Conservation (phyloP, 495 filamentous ascomycete genomes). For the Penicillium angulare region DNA sequence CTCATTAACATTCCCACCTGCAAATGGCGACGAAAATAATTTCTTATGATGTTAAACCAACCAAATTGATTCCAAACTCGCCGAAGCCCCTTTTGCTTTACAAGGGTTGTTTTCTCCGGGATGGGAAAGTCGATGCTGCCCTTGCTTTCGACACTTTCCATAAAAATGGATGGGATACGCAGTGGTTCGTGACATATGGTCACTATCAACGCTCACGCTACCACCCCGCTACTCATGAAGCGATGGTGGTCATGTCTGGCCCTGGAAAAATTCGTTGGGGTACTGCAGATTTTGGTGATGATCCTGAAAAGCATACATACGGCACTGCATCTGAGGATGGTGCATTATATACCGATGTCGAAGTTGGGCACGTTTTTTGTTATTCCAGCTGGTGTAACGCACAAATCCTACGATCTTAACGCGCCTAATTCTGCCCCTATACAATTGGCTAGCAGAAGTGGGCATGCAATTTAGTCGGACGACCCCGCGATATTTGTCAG, state of each 20-base stretch:
- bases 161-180: constrained; percentile 29
- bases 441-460: constrained; percentile 5
- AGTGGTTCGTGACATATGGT: constrained; percentile 39
- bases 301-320: constrained; percentile 23
- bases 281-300: constrained; percentile 28
- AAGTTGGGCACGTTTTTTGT: constrained; percentile 37
- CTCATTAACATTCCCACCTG: too few species aligned
- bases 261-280: constrained; percentile 35
- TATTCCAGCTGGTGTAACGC: constrained; percentile 34
- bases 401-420: constrained; percentile 30
- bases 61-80: constrained; percentile 33
- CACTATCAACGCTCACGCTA: constrained; percentile 35
- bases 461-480: constrained; percentile 11
- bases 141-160: constrained; percentile 30
- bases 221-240: constrained; percentile 36
- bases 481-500: constrained; percentile 9
- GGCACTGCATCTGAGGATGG: constrained; percentile 14
- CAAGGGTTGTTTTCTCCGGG: constrained; percentile 2
- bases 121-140: constrained; percentile 5
- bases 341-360: constrained; percentile 22
- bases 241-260: constrained; percentile 37
- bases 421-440: constrained; percentile 12
- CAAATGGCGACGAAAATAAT: background rate
- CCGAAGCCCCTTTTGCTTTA: constrained; percentile 32
- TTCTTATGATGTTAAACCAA: constrained; percentile 15